A percentile compares a stretch with the other conserved stretches of the same genome.
Evolutionary conservation across 2,329 filamentous ascomycete genomes (phyloP).

Genomic region (Trichoderma sp.): DNA sequence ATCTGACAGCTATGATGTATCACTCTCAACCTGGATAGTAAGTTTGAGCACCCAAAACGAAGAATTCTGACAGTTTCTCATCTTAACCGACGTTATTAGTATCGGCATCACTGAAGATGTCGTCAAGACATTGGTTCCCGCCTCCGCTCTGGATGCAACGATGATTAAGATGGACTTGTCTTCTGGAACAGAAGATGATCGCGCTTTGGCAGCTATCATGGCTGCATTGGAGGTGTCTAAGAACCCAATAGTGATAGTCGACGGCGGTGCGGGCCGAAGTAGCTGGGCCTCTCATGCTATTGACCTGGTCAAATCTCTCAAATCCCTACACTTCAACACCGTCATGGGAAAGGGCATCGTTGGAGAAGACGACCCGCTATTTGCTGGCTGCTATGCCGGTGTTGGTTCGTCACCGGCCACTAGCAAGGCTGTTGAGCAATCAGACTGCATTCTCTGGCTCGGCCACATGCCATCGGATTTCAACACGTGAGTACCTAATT

Average conservation of each 20-base stretch:
- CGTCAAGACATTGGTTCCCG: background rate
- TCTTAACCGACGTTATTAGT: background rate
- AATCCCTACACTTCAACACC: background rate
- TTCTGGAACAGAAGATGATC: background rate
- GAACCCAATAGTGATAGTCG: background rate
- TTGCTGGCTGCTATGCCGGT: background rate
- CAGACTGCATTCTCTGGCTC: slow-evolving; percentile 25
- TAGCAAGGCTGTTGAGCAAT: background rate
- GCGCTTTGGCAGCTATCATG: background rate
- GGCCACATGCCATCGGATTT: slow-evolving; percentile 14
- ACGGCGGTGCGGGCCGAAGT: background rate
- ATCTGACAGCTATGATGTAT: background rate
- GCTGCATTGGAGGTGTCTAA: background rate
- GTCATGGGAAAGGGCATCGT: background rate
- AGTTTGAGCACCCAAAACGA: background rate
- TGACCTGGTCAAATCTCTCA: background rate
- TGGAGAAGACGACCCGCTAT: background rate
- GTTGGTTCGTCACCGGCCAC: background rate
- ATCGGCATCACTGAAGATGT: background rate
- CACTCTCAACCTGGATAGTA: slow-evolving; percentile 9
- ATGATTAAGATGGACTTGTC: background rate
- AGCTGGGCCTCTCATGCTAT: background rate
- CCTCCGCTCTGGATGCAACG: background rate
- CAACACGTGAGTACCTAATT: background rate
- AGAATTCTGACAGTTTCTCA: background rate